phyloP scores from a whole-genome alignment of 2,329 filamentous ascomycete genomes.

The Fonsecaea nubica region DNA sequence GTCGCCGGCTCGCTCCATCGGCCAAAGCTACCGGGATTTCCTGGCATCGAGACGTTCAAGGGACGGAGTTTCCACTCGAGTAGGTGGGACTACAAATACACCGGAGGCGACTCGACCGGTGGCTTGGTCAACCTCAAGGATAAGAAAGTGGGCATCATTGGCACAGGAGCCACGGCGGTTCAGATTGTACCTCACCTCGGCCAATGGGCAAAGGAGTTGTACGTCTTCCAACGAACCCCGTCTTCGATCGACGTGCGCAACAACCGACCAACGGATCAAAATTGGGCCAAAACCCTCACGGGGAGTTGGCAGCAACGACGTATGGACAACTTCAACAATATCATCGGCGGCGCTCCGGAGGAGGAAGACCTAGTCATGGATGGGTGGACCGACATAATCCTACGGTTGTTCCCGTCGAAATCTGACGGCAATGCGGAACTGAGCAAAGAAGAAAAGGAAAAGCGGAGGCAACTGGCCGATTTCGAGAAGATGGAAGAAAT shows the following conservation, averaged over 20 bases:
- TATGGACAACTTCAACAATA: conserved; percentile 43
- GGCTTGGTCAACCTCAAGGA: conserved; percentile 25
- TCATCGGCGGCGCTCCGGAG: conserved; percentile 32
- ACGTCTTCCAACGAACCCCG: conserved; percentile 46
- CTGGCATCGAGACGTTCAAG: conserved; percentile 44
- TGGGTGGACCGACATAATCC: conserved; percentile 40
- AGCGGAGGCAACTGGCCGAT: conserved; percentile 30
- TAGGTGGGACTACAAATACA: conserved; percentile 54
- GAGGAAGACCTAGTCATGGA: conserved; percentile 42
- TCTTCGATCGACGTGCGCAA: conserved; percentile 46
- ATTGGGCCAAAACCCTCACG: conserved; percentile 16
- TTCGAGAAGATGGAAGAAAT: conserved; percentile 36
- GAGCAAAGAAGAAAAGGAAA: conserved; percentile 16
- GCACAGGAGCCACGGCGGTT: conserved; percentile 51
- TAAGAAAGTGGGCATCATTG: conserved; percentile 46
- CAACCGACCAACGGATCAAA: conserved; percentile 28
- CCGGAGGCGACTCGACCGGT: conserved; percentile 45
- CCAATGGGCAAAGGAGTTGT: conserved; percentile 41
- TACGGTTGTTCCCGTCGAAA: conserved; percentile 9
- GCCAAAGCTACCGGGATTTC: conserved; percentile 40
- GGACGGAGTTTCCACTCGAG: conserved; percentile 54
- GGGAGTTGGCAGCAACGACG: conserved; percentile 43
- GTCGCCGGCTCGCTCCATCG: conserved; percentile 49
- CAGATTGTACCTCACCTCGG: conserved; percentile 49
- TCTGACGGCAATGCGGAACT: background rate